Base-by-base conservation (phyloP, 2,329 filamentous ascomycete genomes). In the Penicillium corylophilum region DNA sequence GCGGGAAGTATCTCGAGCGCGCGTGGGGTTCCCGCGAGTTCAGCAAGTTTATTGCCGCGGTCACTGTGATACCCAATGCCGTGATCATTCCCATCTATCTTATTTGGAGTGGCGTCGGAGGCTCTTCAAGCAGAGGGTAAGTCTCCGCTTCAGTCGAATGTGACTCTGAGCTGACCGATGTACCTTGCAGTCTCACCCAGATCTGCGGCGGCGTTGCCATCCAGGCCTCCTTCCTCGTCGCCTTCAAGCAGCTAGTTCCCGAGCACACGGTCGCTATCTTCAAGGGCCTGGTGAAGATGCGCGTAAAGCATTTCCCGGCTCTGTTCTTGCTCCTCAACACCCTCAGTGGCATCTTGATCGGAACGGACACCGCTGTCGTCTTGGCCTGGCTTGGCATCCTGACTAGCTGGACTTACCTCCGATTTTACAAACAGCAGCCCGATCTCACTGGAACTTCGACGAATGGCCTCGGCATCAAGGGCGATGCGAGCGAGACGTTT, bases 241-340 rank as follows among this genome's bases (percentile, higher is more conserved):
- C 93, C 48, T 96, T 97, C 75, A 97, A 95, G 75, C 94, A 99
- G 74, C 89, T 99, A 44, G 88, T 97, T 31, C 94, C 94, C 20
- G 92, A 96, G 56, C 94, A 99, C 73, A 99, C 94, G 10, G 93
- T 97, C 47, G 94, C 93, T 4, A 83, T 99, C 52, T 93, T 96
- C 77, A 88, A 88, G 59, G 91, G 91, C 58, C 77, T 96, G 55
- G 71, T 97, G 53, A 95, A 94, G 54, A 85, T 97, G 71, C 89
- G 93, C 61, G 91, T 99, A 48, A 86, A 87, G 69, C 85, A 87
- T 69, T 87, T 87, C 77, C 95, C 76, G 57, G 94, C 75, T 79
- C 88, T 85, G 70, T 96, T 81, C 77, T 84, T 81, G 57, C 71
- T 89, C 51, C 82, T 95, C 54, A 86, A 89, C 60, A 79, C 87